Evolutionary conservation across 331 rosid genomes (phyloP).

Genomic region (Phaseolus coccineus): DNA sequence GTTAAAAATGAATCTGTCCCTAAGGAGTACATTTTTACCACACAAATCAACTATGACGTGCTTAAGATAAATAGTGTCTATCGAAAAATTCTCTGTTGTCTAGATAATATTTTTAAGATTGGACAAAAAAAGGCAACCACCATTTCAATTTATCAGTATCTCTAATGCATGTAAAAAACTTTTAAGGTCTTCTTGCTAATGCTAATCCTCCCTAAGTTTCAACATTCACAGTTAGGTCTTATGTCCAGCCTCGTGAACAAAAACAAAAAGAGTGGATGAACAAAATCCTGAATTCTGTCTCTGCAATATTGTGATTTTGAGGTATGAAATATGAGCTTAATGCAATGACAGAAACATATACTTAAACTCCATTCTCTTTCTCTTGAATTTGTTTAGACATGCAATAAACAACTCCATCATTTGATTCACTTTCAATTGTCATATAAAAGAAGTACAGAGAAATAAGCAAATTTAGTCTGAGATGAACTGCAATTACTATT

Average conservation of each 20-base stretch:
- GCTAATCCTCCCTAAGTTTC: constrained; percentile 10
- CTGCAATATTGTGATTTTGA: not conserved
- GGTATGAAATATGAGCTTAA: constrained; percentile 1
- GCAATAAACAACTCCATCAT: constrained; percentile 18
- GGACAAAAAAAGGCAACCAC: not conserved
- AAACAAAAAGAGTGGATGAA: not conserved
- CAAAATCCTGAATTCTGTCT: not conserved
- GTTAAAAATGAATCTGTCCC: not conserved
- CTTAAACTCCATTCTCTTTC: constrained; percentile 7
- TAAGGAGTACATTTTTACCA: not conserved
- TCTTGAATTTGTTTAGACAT: constrained; percentile 18
- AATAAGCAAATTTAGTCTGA: constrained; percentile 31
- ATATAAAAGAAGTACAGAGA: not conserved
- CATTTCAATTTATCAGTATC: not conserved
- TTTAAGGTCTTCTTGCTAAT: not conserved
- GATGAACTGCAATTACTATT: constrained; percentile 21
- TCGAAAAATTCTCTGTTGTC: not conserved
- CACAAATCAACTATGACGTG: not conserved
- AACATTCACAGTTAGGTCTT: constrained; percentile 1
- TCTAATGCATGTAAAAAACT: not conserved
- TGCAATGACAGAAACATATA: constrained; percentile 16
- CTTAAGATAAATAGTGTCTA: not conserved
- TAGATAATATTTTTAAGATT: not conserved
- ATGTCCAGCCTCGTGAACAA: not conserved
- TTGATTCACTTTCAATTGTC: not conserved